Conservation (phyloP, 177 flowering plant genomes). For the Vitis hybrid region DNA sequence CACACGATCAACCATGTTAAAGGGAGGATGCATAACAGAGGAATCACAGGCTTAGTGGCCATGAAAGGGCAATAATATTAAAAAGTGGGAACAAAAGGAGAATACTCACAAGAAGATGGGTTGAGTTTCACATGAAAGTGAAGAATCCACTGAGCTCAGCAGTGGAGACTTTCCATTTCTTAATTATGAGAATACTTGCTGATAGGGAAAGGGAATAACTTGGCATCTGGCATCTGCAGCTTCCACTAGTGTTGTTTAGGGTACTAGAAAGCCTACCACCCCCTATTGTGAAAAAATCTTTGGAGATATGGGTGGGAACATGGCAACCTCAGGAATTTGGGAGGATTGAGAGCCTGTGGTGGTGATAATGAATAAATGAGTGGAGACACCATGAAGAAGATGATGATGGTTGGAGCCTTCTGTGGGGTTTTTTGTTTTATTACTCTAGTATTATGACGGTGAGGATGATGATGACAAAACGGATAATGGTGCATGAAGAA, state of each 20-base stretch:
- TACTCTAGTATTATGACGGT: too few species aligned
- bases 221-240: not conserved
- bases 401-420: too few species aligned
- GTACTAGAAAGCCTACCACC: too few species aligned
- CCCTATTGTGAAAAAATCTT: too few species aligned
- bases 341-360: too few species aligned
- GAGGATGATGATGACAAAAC: too few species aligned
- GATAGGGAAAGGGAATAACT: constrained; percentile 3
- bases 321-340: too few species aligned
- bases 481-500: too few species aligned
- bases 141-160: constrained; percentile 1
- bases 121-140: constrained; percentile 1
- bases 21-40: not conserved
- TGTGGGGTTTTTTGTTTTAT: too few species aligned
- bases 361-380: too few species aligned
- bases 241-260: not conserved
- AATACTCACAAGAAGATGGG: not conserved
- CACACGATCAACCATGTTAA: not conserved
- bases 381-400: too few species aligned
- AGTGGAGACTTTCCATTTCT: not conserved
- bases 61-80: not conserved
- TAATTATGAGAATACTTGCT: not conserved
- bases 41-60: not conserved
- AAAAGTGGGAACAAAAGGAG: not conserved
- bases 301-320: too few species aligned